phyloP scores from a whole-genome alignment of 495 filamentous ascomycete genomes.

The Niebla homalea region DNA sequence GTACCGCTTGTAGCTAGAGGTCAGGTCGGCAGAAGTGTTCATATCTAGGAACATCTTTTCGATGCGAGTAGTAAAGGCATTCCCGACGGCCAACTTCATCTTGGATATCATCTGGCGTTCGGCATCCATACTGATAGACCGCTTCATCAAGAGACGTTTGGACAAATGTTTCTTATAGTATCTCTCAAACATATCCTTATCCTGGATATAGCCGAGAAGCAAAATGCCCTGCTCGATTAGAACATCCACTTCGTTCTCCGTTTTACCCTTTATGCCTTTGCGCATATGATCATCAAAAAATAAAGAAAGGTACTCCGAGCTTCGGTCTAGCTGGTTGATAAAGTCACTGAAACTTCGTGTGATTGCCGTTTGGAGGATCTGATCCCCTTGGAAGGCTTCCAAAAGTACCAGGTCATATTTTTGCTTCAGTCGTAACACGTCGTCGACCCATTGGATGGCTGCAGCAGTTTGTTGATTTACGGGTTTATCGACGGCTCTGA shows the following conservation, averaged over 20 bases:
- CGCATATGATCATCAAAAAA: slow-evolving; percentile 97
- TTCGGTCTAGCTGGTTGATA: slow-evolving; percentile 72
- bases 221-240: slow-evolving; percentile 84
- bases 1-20: slow-evolving; percentile 56
- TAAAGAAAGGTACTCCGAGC: slow-evolving; percentile 84
- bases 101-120: slow-evolving; percentile 93
- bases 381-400: slow-evolving; percentile 57
- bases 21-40: slow-evolving; percentile 77
- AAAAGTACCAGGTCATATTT: slow-evolving; percentile 76
- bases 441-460: slow-evolving; percentile 92
- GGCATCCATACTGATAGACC: slow-evolving; percentile 73
- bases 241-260: slow-evolving; percentile 73
- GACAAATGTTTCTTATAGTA: slow-evolving; percentile 98
- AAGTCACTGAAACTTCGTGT: slow-evolving; percentile 78
- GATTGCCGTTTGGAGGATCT: slow-evolving; percentile 64
- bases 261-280: slow-evolving; percentile 85
- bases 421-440: slow-evolving; percentile 70
- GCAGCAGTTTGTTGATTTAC: slow-evolving; percentile 56
- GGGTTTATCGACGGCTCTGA: slow-evolving; percentile 30
- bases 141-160: slow-evolving; percentile 68
- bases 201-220: slow-evolving; percentile 70
- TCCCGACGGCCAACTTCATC: slow-evolving; percentile 92
- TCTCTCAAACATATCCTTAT: slow-evolving; percentile 91
- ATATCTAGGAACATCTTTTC: slow-evolving; percentile 99
- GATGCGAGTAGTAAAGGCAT: slow-evolving; percentile 80